Percentiles rank a stretch among this genome's conserved stretches.
Conservation (phyloP, 148 eudicot genomes). For the Rhododendron ferrugineum region DNA sequence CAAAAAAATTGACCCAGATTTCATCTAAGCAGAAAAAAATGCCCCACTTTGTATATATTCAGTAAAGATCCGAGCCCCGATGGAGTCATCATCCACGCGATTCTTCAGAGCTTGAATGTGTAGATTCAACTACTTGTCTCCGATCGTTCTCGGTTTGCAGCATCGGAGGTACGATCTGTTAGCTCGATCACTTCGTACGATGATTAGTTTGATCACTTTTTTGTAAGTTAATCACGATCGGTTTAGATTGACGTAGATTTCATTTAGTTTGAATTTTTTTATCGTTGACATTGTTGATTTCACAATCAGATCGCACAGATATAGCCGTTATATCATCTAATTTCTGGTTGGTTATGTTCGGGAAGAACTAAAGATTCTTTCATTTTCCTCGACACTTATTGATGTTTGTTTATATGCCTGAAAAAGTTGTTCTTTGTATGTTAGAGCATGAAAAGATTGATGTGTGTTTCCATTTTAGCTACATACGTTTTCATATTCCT, state of each 20-base stretch:
- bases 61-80: constrained; percentile 13
- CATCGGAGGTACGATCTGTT: constrained; percentile 36
- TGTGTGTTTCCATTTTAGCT: background rate
- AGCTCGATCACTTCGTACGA: background rate
- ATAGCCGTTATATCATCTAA: background rate
- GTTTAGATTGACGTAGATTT: background rate
- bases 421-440: background rate
- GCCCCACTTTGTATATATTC: background rate
- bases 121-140: constrained; percentile 35
- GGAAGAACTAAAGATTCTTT: background rate
- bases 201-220: constrained; percentile 13
- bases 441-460: background rate
- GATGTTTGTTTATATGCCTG: too few species aligned
- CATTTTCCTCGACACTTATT: background rate
- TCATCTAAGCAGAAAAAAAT: background rate
- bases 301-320: background rate
- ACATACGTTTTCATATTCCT: background rate
- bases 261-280: background rate
- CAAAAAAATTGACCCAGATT: background rate
- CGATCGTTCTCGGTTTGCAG: constrained; percentile 45
- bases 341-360: background rate
- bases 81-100: background rate
- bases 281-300: background rate
- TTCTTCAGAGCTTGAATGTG: constrained; percentile 16
- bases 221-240: background rate